Conservation (phyloP, 108 stramenopile genomes). For the Nannochloropsis oceanica region DNA sequence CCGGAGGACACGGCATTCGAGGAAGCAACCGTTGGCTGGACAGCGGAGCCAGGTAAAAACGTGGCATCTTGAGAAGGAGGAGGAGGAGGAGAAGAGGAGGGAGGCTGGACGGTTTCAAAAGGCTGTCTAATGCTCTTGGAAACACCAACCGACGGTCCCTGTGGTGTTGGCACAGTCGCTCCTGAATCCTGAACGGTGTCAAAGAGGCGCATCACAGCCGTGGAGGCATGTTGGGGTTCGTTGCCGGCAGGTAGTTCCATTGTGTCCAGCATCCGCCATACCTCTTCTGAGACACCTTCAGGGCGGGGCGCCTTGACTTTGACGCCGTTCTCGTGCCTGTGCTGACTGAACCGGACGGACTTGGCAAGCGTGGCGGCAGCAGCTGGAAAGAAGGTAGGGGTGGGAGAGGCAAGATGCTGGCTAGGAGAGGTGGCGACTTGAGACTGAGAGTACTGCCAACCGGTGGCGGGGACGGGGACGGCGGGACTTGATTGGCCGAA, state of each 20-base stretch:
- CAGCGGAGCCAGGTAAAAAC: too few species aligned
- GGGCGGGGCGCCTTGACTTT: neutral
- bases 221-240: too few species aligned
- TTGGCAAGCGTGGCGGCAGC: neutral
- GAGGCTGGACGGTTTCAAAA: neutral
- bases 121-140: neutral
- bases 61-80: too few species aligned
- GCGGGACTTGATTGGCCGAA: neutral
- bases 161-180: neutral
- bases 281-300: neutral
- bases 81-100: neutral
- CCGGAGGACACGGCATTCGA: too few species aligned
- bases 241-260: neutral
- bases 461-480: neutral
- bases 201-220: too few species aligned
- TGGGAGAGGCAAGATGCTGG: too few species aligned
- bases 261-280: neutral
- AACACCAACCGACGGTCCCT: neutral
- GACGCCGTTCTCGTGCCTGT: neutral
- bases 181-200: too few species aligned
- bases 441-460: too few species aligned
- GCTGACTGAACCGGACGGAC: neutral
- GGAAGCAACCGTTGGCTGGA: too few species aligned
- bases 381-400: too few species aligned
- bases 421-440: too few species aligned